phyloP scores from a whole-genome alignment of 495 filamentous ascomycete species.

The Neurospora intermedia region DNA sequence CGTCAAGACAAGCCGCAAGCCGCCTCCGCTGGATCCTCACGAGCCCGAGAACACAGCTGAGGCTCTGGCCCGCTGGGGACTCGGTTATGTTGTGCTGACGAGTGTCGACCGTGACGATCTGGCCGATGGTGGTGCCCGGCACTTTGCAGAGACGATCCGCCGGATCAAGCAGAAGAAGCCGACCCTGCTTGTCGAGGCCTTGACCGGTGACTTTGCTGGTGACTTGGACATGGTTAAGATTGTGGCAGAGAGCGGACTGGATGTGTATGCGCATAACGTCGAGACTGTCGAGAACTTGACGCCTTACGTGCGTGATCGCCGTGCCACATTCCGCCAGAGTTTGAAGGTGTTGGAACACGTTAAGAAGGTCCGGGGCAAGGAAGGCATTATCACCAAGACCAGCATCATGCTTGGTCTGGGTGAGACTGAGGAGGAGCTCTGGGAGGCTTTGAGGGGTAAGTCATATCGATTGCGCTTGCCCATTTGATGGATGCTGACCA shows the following conservation, averaged over 20 bases:
- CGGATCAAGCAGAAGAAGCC: slow-evolving; percentile 88
- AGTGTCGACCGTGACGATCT: slow-evolving; percentile 90
- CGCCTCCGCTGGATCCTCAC: slow-evolving; percentile 81
- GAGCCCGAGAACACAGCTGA: slow-evolving; percentile 96
- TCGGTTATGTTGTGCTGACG: slow-evolving; percentile 93
- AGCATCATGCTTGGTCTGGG: slow-evolving; percentile 94
- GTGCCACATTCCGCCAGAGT: slow-evolving; percentile 82
- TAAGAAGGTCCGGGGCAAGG: slow-evolving; percentile 53
- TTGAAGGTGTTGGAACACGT: slow-evolving; percentile 69
- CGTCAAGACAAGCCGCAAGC: slow-evolving; percentile 76
- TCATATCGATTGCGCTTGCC: neutral
- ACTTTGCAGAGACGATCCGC: slow-evolving; percentile 90
- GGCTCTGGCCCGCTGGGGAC: slow-evolving; percentile 81
- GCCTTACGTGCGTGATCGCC: slow-evolving; percentile 77
- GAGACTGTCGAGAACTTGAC: slow-evolving; percentile 91
- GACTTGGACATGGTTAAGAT: slow-evolving; percentile 71
- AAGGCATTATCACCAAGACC: slow-evolving; percentile 86
- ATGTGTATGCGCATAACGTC: slow-evolving; percentile 95
- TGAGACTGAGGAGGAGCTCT: slow-evolving; percentile 83
- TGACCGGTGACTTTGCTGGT: slow-evolving; percentile 84
- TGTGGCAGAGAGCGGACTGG: slow-evolving; percentile 78
- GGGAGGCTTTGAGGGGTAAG: slow-evolving; percentile 60
- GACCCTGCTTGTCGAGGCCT: slow-evolving; percentile 79
- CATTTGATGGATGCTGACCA: neutral
- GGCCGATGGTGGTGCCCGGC: slow-evolving; percentile 72